phyloP scores from a whole-genome alignment of 1,284 basidiomycete genomes.

The Thelephora terrestris region DNA sequence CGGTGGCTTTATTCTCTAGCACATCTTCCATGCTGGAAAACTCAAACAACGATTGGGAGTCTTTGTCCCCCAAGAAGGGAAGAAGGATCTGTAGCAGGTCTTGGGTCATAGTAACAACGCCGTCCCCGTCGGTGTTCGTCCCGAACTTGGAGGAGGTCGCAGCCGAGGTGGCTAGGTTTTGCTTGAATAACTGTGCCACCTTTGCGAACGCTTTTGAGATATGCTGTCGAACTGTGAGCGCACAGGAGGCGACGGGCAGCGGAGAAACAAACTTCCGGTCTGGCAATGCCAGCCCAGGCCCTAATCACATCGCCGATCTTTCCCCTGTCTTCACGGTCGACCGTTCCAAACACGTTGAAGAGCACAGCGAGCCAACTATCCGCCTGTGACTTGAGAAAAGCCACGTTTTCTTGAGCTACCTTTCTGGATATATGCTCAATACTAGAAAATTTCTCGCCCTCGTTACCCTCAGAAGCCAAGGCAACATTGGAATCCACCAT shows the following conservation, averaged over 20 bases:
- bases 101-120: slow-evolving; percentile 69
- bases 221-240: slow-evolving; percentile 35
- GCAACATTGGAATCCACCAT: slow-evolving; percentile 69
- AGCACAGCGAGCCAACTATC: slow-evolving; percentile 92
- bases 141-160: slow-evolving; percentile 25
- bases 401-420: slow-evolving; percentile 61
- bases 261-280: slow-evolving; percentile 41
- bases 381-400: slow-evolving; percentile 67
- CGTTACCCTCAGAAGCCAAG: slow-evolving; percentile 29
- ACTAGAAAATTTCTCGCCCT: slow-evolving; percentile 23
- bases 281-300: slow-evolving; percentile 80
- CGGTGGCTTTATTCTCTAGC: slow-evolving; percentile 68
- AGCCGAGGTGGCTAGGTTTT: slow-evolving; percentile 44
- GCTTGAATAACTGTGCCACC: slow-evolving; percentile 68
- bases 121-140: neutral
- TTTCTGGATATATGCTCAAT: slow-evolving; percentile 33
- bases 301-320: slow-evolving; percentile 86
- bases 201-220: slow-evolving; percentile 75
- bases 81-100: slow-evolving; percentile 86
- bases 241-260: neutral
- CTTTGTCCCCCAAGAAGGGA: slow-evolving; percentile 58
- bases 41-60: slow-evolving; percentile 56
- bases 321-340: slow-evolving; percentile 66
- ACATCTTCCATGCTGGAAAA: slow-evolving; percentile 51
- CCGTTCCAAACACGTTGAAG: slow-evolving; percentile 93